Evolutionary conservation across 805 yeast species (phyloP).

Genomic region (Hanseniaspora meyeri): DNA sequence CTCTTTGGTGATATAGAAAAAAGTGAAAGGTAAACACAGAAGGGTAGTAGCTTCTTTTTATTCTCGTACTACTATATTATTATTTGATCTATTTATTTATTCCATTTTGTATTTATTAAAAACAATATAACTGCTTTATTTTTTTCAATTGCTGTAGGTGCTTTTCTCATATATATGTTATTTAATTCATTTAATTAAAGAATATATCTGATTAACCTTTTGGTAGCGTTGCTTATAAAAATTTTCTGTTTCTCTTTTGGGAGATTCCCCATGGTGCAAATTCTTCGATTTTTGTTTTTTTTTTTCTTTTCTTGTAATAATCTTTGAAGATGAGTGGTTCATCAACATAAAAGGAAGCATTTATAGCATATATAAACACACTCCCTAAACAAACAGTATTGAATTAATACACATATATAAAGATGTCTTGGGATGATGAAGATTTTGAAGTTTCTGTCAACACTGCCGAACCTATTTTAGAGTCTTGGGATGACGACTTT

Average conservation of each 20-base stretch:
- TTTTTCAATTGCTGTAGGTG: neutral
- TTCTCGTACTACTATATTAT: too few species aligned
- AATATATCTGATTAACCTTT: too few species aligned
- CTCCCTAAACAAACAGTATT: neutral
- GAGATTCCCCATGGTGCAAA: too few species aligned
- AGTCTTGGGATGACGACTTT: slow-evolving; percentile 70
- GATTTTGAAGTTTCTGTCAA: slow-evolving; percentile 61
- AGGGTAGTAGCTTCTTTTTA: slow-evolving; percentile 10
- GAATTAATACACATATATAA: neutral
- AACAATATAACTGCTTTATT: neutral
- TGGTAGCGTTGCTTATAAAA: too few species aligned
- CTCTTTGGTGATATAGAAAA: neutral
- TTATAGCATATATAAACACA: neutral
- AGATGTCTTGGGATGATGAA: slow-evolving; percentile 63
- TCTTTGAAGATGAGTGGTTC: too few species aligned
- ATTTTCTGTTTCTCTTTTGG: too few species aligned
- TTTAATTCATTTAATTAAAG: neutral
- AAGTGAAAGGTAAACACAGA: neutral
- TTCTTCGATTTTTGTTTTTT: too few species aligned
- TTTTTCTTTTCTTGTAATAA: too few species aligned
- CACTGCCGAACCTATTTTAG: slow-evolving; percentile 41
- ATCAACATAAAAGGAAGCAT: too few species aligned
- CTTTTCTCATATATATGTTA: neutral
- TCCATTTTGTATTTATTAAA: neutral
- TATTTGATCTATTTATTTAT: neutral